phyloP scores from a whole-genome alignment of 2,329 filamentous ascomycete species.

The Curvularia sp. region DNA sequence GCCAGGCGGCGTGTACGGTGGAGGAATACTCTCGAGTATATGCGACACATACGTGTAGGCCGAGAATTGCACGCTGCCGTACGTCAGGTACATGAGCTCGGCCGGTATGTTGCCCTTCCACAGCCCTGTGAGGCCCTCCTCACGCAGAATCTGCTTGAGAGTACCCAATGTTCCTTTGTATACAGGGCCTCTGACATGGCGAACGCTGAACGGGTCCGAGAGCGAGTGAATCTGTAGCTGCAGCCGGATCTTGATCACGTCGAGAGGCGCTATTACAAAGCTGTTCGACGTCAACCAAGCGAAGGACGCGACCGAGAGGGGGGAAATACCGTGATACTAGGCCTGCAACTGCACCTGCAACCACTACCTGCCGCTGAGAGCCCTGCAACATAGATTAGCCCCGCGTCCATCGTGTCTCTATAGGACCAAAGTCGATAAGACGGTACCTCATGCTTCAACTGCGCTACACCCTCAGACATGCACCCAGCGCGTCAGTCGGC shows the following conservation, averaged over 20 bases:
- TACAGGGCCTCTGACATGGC: slow-evolving; percentile 53
- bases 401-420: not conserved
- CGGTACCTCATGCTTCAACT: slow-evolving; percentile 72
- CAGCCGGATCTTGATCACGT: slow-evolving; percentile 97
- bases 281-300: slow-evolving; percentile 52
- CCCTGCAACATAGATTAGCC: slow-evolving; percentile 55
- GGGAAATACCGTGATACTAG: slow-evolving; percentile 81
- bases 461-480: slow-evolving; percentile 69
- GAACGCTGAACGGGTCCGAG: slow-evolving; percentile 71
- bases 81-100: slow-evolving; percentile 91
- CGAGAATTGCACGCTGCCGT: slow-evolving; percentile 88
- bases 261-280: slow-evolving; percentile 92
- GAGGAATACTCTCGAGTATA: slow-evolving; percentile 63
- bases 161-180: slow-evolving; percentile 82
- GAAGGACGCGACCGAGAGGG: not conserved
- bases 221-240: slow-evolving; percentile 90
- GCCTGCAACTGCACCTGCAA: slow-evolving; percentile 75
- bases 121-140: slow-evolving; percentile 83
- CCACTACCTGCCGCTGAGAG: slow-evolving; percentile 69
- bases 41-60: slow-evolving; percentile 79
- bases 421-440: not conserved
- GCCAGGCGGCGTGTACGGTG: slow-evolving; percentile 62
- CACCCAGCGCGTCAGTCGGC: slow-evolving; percentile 53
- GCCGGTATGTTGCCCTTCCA: slow-evolving; percentile 99
- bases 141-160: slow-evolving; percentile 73